Evolutionary conservation across 352 stramenopile genomes (phyloP).

Genomic region (Phytopythium montanum): DNA sequence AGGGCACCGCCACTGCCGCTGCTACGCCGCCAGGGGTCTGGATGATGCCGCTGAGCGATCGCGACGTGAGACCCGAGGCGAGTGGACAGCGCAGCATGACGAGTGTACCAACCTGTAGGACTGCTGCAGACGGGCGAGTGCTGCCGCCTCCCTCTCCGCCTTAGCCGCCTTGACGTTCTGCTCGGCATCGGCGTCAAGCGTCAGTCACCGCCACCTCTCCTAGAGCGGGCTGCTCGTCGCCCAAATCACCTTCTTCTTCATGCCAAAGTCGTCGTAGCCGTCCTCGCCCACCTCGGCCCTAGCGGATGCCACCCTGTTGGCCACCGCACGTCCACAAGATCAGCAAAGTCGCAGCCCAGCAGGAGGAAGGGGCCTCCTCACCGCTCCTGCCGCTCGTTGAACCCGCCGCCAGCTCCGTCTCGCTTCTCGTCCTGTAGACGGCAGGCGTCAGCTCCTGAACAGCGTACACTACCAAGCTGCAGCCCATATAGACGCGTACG

Average conservation of each 20-base stretch:
- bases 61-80: not conserved
- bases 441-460: not conserved
- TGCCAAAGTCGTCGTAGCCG: constrained; percentile 85
- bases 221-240: not conserved
- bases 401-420: constrained; percentile 72
- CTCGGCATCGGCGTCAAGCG: not conserved
- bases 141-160: constrained; percentile 75
- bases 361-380: constrained; percentile 10
- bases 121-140: constrained; percentile 71
- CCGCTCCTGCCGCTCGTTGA: constrained; percentile 84
- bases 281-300: constrained; percentile 81
- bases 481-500: constrained; percentile 16
- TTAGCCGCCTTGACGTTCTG: constrained; percentile 70
- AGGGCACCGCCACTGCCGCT: not conserved
- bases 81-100: constrained; percentile 1
- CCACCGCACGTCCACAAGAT: not conserved
- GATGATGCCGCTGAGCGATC: constrained; percentile 38
- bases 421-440: constrained; percentile 66
- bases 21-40: constrained; percentile 14
- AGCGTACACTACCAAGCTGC: not conserved
- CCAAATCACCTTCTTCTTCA: constrained; percentile 70
- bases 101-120: constrained; percentile 58
- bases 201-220: not conserved
- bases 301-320: constrained; percentile 51
- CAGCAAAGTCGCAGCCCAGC: not conserved